Conservation (phyloP, 169 alveolate species). For the Plasmodium gallinaceum region DNA sequence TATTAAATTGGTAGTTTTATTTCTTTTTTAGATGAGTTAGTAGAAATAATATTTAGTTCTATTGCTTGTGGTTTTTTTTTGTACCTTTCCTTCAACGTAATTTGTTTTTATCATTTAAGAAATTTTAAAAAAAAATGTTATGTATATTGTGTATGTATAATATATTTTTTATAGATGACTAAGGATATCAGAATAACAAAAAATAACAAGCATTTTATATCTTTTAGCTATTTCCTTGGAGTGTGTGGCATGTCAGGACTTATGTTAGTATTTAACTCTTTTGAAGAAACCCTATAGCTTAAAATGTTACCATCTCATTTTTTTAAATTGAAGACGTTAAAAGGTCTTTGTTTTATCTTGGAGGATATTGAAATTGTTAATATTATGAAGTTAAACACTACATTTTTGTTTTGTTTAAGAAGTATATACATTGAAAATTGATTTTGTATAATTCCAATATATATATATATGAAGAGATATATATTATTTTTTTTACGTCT, state of each 20-base stretch:
- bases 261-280: slow-evolving; percentile 61
- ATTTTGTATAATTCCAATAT: slow-evolving; percentile 10
- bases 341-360: not conserved
- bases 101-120: slow-evolving; percentile 8
- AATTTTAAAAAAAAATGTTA: slow-evolving; percentile 16
- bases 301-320: slow-evolving; percentile 22
- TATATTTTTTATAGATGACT: slow-evolving; percentile 64
- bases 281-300: slow-evolving; percentile 29
- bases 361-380: not conserved
- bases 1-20: not conserved
- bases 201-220: slow-evolving; percentile 36
- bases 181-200: slow-evolving; percentile 58
- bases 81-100: slow-evolving; percentile 73
- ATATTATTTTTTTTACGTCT: slow-evolving; percentile 27
- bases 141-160: not conserved
- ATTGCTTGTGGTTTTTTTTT: slow-evolving; percentile 72
- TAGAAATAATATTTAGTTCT: slow-evolving; percentile 68
- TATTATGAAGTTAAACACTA: not conserved
- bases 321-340: not conserved
- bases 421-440: slow-evolving; percentile 9
- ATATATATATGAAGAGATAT: slow-evolving; percentile 9
- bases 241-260: slow-evolving; percentile 67
- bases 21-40: slow-evolving; percentile 53
- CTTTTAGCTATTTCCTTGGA: slow-evolving; percentile 73
- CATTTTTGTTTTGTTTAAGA: too few relatives aligned